phyloP scores from a whole-genome alignment of 345 rosid species.

The Xanthoceras sorbifolium region DNA sequence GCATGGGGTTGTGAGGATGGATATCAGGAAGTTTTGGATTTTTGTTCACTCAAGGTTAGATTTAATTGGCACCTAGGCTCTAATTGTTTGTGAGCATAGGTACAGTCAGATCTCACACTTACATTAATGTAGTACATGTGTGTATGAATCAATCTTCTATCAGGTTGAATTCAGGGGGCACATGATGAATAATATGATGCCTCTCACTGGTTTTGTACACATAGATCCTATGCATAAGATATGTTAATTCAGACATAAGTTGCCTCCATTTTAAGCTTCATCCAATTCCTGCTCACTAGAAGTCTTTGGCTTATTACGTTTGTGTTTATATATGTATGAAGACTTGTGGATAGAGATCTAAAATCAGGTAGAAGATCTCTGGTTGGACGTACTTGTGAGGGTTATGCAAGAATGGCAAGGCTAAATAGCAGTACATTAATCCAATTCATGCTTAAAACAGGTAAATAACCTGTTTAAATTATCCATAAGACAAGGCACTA shows the following conservation, averaged over 20 bases:
- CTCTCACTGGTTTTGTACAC: background rate
- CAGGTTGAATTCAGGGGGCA: background rate
- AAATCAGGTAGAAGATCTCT: background rate
- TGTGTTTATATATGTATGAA: background rate
- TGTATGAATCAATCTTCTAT: background rate
- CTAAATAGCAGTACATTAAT: background rate
- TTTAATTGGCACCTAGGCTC: no score
- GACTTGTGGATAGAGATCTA: background rate
- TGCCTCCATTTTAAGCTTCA: background rate
- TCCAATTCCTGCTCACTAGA: background rate
- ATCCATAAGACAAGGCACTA: no score
- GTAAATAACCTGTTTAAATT: background rate
- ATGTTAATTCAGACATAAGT: background rate
- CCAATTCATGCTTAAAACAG: background rate
- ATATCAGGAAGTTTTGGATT: no score
- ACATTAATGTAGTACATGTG: background rate
- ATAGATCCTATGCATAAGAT: background rate
- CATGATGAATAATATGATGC: no score
- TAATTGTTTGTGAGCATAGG: no score
- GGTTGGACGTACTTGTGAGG: background rate
- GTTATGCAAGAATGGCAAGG: background rate
- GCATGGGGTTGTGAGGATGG: no score
- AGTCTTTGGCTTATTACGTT: background rate
- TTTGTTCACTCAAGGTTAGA: no score
- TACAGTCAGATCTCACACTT: no score